phyloP scores from a whole-genome alignment of 768 basidiomycete species.

The Auricularia heimuer region DNA sequence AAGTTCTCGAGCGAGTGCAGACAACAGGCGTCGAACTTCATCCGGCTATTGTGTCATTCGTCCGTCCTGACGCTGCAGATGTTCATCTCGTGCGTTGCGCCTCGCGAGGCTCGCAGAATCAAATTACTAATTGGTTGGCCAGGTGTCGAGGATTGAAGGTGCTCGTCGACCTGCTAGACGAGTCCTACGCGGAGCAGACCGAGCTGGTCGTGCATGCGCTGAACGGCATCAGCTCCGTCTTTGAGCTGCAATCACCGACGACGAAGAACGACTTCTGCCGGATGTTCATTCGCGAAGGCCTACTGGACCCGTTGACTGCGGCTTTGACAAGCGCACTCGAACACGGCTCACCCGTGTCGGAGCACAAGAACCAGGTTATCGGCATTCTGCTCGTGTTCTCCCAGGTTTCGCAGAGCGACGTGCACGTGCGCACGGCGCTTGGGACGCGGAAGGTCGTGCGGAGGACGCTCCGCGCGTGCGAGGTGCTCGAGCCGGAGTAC shows the following conservation, averaged over 20 bases:
- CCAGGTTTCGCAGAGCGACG: constrained; percentile 92
- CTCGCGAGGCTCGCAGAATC: neutral
- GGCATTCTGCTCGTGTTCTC: constrained; percentile 85
- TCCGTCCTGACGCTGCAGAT: constrained; percentile 93
- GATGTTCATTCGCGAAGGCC: constrained; percentile 94
- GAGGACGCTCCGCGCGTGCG: constrained; percentile 84
- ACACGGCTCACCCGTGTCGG: constrained; percentile 49
- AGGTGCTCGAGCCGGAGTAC: constrained; percentile 77
- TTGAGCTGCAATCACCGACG: constrained; percentile 91
- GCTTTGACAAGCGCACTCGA: constrained; percentile 85
- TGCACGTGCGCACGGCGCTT: constrained; percentile 85
- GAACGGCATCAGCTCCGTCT: constrained; percentile 90
- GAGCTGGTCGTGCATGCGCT: constrained; percentile 89
- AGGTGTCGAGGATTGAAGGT: constrained; percentile 93
- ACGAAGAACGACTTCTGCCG: constrained; percentile 98
- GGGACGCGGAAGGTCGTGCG: constrained; percentile 83
- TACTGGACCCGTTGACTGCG: constrained; percentile 84
- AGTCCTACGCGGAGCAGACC: constrained; percentile 86
- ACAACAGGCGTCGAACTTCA: constrained; percentile 90
- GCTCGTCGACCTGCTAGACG: constrained; percentile 91
- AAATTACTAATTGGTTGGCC: constrained; percentile 1
- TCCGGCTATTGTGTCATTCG: constrained; percentile 82
- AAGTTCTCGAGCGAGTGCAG: constrained; percentile 89
- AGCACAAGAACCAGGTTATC: constrained; percentile 83
- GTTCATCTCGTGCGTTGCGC: constrained; percentile 82